Conservation (phyloP, 768 basidiomycete species). For the Tulasnella sp. region DNA sequence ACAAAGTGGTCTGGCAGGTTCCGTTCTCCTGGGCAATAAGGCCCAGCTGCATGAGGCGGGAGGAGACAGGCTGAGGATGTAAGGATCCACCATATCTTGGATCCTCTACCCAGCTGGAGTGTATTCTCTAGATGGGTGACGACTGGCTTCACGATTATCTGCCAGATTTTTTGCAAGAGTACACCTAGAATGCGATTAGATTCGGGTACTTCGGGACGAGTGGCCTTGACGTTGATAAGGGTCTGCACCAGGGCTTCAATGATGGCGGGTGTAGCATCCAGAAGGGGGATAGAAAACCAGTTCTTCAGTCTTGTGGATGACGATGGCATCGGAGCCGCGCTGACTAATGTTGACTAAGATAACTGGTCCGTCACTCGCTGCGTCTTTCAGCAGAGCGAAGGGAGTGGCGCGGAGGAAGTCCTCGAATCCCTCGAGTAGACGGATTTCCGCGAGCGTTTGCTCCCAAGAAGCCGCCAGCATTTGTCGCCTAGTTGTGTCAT, state of each 20-base stretch:
- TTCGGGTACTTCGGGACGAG: not conserved
- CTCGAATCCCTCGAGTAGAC: not conserved
- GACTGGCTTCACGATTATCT: not conserved
- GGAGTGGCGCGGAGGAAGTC: not conserved
- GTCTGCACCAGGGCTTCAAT: not conserved
- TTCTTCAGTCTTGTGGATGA: not conserved
- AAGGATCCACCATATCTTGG: not conserved
- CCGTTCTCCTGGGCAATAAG: not conserved
- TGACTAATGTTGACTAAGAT: not conserved
- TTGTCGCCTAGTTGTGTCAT: not conserved
- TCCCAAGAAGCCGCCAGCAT: not conserved
- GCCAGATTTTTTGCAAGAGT: not conserved
- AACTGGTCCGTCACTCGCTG: not conserved
- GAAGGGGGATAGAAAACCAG: not conserved
- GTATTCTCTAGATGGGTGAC: not conserved
- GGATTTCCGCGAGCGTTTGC: not conserved
- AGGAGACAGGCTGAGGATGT: not conserved
- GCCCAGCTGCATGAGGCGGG: conserved; percentile 2
- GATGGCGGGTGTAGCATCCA: not conserved
- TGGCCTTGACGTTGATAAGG: not conserved
- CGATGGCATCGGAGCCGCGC: not conserved
- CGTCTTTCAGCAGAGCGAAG: not conserved
- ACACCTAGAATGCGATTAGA: no score
- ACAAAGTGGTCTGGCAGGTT: not conserved
- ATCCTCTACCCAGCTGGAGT: not conserved